Evolutionary conservation across 108 stramenopile species (phyloP).

Genomic region (Conticribra guillardii): DNA sequence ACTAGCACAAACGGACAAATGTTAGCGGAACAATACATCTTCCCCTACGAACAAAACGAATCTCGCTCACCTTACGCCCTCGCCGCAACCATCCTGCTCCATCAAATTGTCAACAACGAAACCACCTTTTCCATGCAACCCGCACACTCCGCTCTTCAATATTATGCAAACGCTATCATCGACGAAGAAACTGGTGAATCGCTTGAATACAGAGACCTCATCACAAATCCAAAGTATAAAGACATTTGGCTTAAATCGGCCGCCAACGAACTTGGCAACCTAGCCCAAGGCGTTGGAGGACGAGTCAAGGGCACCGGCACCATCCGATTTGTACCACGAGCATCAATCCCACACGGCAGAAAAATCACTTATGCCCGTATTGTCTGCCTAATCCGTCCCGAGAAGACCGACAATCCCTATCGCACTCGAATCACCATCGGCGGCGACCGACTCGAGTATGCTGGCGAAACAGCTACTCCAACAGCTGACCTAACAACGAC

Average conservation of each 20-base stretch:
- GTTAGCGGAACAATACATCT: too few species aligned
- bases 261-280: constrained; percentile 1
- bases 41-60: too few species aligned
- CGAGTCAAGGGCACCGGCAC: not conserved
- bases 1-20: too few species aligned
- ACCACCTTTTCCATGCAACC: not conserved
- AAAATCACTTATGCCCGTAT: constrained; percentile 3
- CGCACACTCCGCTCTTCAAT: not conserved
- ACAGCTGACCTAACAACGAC: not conserved
- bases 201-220: not conserved
- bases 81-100: not conserved
- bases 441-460: constrained; percentile 1
- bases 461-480: not conserved
- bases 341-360: not conserved
- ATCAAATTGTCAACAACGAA: not conserved
- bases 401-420: not conserved
- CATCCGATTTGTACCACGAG: not conserved
- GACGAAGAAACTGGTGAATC: not conserved
- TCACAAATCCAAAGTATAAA: not conserved
- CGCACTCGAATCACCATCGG: constrained; percentile 6
- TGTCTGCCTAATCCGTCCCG: not conserved
- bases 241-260: not conserved
- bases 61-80: too few species aligned
- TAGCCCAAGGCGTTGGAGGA: not conserved
- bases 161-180: not conserved